These are phyloP conservation scores for Rhodofomes roseus DNA, from an alignment of 1,284 basidiomycete species.

Conservation along the genomic window DNA sequence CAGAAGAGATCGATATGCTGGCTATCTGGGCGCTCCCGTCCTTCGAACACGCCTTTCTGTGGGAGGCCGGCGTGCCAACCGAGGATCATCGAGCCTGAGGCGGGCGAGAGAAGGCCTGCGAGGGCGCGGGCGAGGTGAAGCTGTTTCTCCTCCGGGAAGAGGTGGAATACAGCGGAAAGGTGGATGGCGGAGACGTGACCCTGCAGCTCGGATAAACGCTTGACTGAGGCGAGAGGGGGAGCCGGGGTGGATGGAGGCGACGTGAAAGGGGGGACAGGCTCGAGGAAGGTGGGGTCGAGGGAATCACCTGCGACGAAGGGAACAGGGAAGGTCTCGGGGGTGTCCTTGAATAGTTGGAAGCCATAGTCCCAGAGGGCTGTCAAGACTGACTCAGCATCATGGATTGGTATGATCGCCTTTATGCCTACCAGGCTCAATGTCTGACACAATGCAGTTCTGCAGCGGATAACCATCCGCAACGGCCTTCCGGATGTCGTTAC, in stretches of 20 bases:
- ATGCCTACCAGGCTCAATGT: constrained; percentile 30
- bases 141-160: constrained; percentile 41
- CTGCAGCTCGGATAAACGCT: constrained; percentile 34
- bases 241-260: constrained; percentile 14
- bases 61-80: constrained; percentile 23
- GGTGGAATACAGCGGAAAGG: constrained; percentile 43
- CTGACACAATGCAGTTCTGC: constrained; percentile 30
- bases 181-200: constrained; percentile 41
- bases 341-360: constrained; percentile 24
- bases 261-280: constrained; percentile 16
- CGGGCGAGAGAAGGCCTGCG: constrained; percentile 33
- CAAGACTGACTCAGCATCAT: not conserved
- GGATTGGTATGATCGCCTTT: too few relatives aligned
- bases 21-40: constrained; percentile 9
- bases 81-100: constrained; percentile 31
- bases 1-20: constrained; percentile 18
- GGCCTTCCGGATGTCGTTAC: constrained; percentile 38
- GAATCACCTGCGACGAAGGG: constrained; percentile 40
- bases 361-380: constrained; percentile 26
- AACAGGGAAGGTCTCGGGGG: constrained; percentile 35
- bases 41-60: constrained; percentile 19
- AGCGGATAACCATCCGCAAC: constrained; percentile 36
- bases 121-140: constrained; percentile 33
- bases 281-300: constrained; percentile 32
- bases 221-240: constrained; percentile 30